Base-by-base conservation (phyloP, 1,284 basidiomycete genomes). In the Hemileia vastatrix region DNA sequence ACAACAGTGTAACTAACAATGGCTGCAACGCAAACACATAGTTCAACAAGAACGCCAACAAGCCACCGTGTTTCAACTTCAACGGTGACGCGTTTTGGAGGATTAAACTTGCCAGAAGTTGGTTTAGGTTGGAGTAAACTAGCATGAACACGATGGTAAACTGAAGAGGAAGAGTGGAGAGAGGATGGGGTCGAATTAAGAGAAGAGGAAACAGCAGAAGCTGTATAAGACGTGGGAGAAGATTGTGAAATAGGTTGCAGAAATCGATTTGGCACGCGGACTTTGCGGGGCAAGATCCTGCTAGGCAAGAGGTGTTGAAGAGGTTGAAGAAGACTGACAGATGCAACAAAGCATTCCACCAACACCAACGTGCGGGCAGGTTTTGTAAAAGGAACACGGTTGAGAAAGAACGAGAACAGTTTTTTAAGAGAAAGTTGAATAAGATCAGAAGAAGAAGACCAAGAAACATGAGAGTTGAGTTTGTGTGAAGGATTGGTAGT, bases 51-150 rank as follows among this genome's bases (percentile, higher is more conserved):
- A 2, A 62, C 59, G 6, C 59, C 52, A 9, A 62, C 9, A 4
- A 62, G 43, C 59, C 59, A 62, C 27, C 55, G 54, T 1, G 59
- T 62, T 49, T 62, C 59, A 3, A 62, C 52, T 31, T 62, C 59
- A 3, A 62, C 53, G n/a, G 27, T 6, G 23, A 54, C 31, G 11
- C n/a, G n/a, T n/a, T n/a, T n/a, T n/a, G n/a, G n/a, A n/a, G n/a
- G n/a, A n/a, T n/a, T n/a, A n/a, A n/a, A n/a, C n/a, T n/a, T n/a
- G n/a, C n/a, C n/a, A n/a, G n/a, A n/a, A n/a, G n/a, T n/a, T n/a
- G n/a, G n/a, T n/a, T n/a, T n/a, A n/a, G n/a, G n/a, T n/a, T n/a
- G n/a, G n/a, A n/a, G n/a, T n/a, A n/a, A n/a, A n/a, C n/a, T n/a
- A n/a, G n/a, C n/a, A n/a, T n/a, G n/a, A n/a, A n/a, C n/a, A n/a